Conservation (phyloP, 441 rosid genomes). For the Pelargonium cotyledonis region DNA sequence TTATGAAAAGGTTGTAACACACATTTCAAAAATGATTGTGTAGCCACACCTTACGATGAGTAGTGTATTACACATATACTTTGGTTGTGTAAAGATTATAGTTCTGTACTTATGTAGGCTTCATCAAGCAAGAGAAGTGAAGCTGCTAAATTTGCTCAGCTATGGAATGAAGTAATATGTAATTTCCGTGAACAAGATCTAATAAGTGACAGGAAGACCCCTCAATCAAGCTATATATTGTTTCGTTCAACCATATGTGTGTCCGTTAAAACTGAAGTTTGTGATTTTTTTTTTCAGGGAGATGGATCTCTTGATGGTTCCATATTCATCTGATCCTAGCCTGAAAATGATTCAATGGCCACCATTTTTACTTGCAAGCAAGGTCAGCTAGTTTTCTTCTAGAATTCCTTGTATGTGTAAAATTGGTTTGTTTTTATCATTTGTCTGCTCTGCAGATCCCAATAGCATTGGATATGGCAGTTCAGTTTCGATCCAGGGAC, state of each 20-base stretch:
- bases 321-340: constrained; percentile 91
- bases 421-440: constrained; percentile 16
- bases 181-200: constrained; percentile 99
- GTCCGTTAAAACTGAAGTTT: constrained; percentile 27
- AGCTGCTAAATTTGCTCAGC: constrained; percentile 97
- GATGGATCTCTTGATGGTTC: constrained; percentile 97
- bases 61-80: constrained; percentile 11
- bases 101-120: constrained; percentile 44
- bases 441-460: constrained; percentile 57
- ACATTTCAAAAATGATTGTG: constrained; percentile 15
- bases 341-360: constrained; percentile 98
- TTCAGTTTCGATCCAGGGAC: constrained; percentile 72
- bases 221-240: constrained; percentile 14
- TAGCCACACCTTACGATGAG: constrained; percentile 7
- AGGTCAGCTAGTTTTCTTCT: constrained; percentile 45
- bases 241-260: constrained; percentile 8
- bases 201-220: constrained; percentile 82
- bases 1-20: constrained; percentile 64
- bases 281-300: constrained; percentile 55
- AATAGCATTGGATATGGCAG: constrained; percentile 96
- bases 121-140: constrained; percentile 90
- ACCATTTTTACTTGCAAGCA: constrained; percentile 97
- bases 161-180: constrained; percentile 97
- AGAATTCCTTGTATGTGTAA: constrained; percentile 10
- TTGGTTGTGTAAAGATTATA: constrained; percentile 11